Evolutionary conservation across 805 yeast genomes (phyloP), one percentile per base, ranked within the genome.

Genomic region (Saccharomyces mikatae): DNA sequence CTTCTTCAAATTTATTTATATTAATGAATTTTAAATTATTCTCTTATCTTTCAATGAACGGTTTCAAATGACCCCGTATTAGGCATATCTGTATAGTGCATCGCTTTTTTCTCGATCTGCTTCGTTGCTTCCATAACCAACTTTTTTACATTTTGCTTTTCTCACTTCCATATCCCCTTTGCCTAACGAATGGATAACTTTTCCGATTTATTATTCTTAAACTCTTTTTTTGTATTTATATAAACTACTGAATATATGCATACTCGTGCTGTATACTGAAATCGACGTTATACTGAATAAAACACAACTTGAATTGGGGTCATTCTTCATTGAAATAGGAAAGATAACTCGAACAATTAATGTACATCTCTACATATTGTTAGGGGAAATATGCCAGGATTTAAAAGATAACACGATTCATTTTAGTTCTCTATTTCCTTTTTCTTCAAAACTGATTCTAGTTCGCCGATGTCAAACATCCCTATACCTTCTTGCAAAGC

Each of bases 401-500:
- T 36, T 21, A 36, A 10, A n/a, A 36, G n/a, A n/a, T n/a, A n/a
- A 36, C 22, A n/a, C n/a, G 2, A 4, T 30, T 2, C 4, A n/a
- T 36, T 17, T 36, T 17, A 36, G 4, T 36, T 36, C 44, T 36
- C 44, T 11, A 36, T 36, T 36, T 36, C 44, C 17, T 17, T 36
- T 2, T 36, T 36, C 17, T 36, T 36, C 24, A 36, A 11, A 9
- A 36, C 22, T 13, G 22, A 36, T 36, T 36, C 44, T 36, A 36
- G 44, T 36, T 36, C 44, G 3, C 44, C 44, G 17, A 75, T 76
- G 61, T 82, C 86, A 67, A 82, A 83, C 71, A 83, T 74, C 58
- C 80, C 78, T 14, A 79, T 74, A 13, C 85, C 83, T 44, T 80
- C 78, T 62, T 82, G 84, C 52, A 83, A 72, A 6, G 81, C 73